phyloP scores from a whole-genome alignment of 2,329 filamentous ascomycete genomes.

The Bipolaris oryzae region DNA sequence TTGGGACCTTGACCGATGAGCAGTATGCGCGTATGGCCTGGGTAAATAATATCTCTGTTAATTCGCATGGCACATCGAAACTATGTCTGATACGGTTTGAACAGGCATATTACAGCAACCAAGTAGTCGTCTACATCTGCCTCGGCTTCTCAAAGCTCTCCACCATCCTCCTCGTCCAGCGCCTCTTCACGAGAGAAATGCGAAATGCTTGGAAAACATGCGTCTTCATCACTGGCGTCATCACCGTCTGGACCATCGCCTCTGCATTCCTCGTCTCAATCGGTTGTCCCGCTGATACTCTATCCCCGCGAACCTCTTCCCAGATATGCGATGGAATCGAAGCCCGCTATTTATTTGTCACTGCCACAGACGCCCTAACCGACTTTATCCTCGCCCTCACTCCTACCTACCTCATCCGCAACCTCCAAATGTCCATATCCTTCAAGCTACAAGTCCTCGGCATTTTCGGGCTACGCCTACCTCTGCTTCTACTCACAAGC shows the following conservation, averaged over 20 bases:
- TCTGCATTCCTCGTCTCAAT: not conserved
- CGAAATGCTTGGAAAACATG: constrained; percentile 31
- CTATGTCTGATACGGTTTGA: not conserved
- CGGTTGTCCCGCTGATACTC: not conserved
- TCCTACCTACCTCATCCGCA: constrained; percentile 32
- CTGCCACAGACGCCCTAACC: constrained; percentile 29
- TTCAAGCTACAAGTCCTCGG: constrained; percentile 38
- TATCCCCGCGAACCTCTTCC: constrained; percentile 14
- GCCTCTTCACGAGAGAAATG: constrained; percentile 39
- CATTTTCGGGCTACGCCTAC: constrained; percentile 34
- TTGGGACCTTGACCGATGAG: constrained; percentile 17
- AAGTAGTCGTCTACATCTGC: constrained; percentile 31
- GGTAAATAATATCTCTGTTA: constrained; percentile 7
- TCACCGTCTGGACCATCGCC: constrained; percentile 26
- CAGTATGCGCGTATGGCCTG: constrained; percentile 28
- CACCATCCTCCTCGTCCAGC: constrained; percentile 33
- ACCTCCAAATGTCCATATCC: constrained; percentile 32
- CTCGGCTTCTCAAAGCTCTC: constrained; percentile 38
- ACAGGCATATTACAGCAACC: constrained; percentile 11
- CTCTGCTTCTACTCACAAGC: constrained; percentile 16
- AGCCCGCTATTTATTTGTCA: constrained; percentile 24
- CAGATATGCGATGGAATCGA: constrained; percentile 26
- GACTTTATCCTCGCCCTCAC: constrained; percentile 31
- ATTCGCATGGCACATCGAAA: not conserved
- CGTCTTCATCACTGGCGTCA: constrained; percentile 23